Evolutionary conservation across 129 eudicot genomes (phyloP).

Genomic region (Lactuca sativa): DNA sequence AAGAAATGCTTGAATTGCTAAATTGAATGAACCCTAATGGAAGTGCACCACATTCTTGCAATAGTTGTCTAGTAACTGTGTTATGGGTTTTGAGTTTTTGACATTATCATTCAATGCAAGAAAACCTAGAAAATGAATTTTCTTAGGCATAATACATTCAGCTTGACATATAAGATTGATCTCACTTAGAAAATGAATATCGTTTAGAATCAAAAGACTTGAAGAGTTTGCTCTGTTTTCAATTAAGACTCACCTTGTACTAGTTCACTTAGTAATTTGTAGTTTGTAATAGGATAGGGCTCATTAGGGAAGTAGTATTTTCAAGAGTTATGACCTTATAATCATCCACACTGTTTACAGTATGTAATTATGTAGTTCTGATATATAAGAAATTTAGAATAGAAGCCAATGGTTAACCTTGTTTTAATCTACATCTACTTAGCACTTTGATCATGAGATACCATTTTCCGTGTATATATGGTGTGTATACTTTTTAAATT

Average conservation of each 20-base stretch:
- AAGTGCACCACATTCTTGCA: constrained; percentile 4
- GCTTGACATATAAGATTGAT: neutral
- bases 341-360: neutral
- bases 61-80: neutral
- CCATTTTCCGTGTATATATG: neutral
- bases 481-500: neutral
- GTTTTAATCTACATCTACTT: neutral
- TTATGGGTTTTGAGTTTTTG: constrained; percentile 5
- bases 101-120: constrained; percentile 4
- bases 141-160: neutral
- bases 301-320: no score
- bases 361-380: constrained; percentile 14
- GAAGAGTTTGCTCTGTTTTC: neutral
- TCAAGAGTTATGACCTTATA: neutral
- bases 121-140: constrained; percentile 1
- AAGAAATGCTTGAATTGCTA: neutral
- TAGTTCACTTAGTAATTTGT: no score
- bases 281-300: neutral
- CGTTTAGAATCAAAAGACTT: neutral
- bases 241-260: no score
- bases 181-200: neutral
- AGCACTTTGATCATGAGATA: constrained; percentile 12
- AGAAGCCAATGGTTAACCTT: constrained; percentile 6
- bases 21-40: neutral
- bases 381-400: neutral